Evolutionary conservation across 768 basidiomycete genomes (phyloP).

Genomic region (Lanmaoa rubissima): DNA sequence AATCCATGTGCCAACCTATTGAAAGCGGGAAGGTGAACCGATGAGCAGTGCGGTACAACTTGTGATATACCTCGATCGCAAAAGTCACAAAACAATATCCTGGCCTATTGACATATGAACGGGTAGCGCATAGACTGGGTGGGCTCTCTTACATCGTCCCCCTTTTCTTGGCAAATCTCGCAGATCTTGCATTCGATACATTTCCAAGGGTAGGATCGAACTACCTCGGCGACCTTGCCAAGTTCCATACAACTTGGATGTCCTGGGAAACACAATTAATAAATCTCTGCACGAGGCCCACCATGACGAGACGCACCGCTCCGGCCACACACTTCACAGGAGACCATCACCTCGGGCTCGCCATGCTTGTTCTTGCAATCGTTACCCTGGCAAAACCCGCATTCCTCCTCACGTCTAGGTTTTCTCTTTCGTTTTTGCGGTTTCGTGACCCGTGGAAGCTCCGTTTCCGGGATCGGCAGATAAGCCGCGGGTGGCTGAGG

Average conservation of each 20-base stretch:
- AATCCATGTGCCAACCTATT: conserved; percentile 83
- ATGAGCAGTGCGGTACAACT: conserved; percentile 5
- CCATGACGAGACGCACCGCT: conserved; percentile 54
- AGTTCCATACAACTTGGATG: conserved; percentile 86
- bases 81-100: conserved; percentile 87
- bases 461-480: conserved; percentile 46
- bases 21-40: background rate
- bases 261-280: conserved; percentile 40
- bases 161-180: conserved; percentile 81
- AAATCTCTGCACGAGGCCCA: background rate
- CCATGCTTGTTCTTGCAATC: conserved; percentile 56
- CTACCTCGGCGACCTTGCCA: conserved; percentile 52
- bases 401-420: conserved; percentile 57
- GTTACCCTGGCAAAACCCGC: conserved; percentile 76
- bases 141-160: conserved; percentile 72
- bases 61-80: conserved; percentile 77
- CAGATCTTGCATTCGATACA: conserved; percentile 93
- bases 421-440: conserved; percentile 46
- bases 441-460: conserved; percentile 42
- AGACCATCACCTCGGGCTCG: conserved; percentile 65
- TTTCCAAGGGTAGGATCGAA: conserved; percentile 77
- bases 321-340: conserved; percentile 79
- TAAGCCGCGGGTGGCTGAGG: conserved; percentile 56
- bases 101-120: conserved; percentile 47
- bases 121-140: conserved; percentile 11